A percentile compares a stretch with the other conserved stretches of the same genome.
Evolutionary conservation across 2,329 filamentous ascomycete genomes (phyloP).

Genomic region (Aspergillus japonicus): DNA sequence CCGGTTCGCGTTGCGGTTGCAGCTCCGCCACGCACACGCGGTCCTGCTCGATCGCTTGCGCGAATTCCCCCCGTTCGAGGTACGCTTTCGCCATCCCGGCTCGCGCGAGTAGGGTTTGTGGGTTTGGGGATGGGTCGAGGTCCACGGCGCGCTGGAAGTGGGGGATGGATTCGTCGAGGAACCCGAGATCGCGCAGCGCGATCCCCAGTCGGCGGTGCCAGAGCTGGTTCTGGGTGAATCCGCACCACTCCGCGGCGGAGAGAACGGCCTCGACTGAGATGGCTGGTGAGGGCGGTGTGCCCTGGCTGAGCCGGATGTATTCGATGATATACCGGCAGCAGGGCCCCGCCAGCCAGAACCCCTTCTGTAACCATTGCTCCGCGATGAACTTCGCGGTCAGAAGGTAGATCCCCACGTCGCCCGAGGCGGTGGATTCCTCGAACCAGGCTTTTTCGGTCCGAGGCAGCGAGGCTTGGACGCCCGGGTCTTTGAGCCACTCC

Average conservation of each 20-base stretch:
- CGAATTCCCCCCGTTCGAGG: background rate
- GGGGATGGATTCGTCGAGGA: slow-evolving; percentile 1
- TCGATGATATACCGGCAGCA: background rate
- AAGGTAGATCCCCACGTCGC: too few relatives aligned
- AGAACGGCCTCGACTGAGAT: slow-evolving; percentile 4
- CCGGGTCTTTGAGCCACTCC: too few relatives aligned
- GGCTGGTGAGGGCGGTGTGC: too few relatives aligned
- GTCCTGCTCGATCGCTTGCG: slow-evolving; percentile 22
- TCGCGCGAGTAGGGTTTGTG: background rate
- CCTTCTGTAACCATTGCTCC: too few relatives aligned
- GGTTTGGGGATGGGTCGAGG: background rate
- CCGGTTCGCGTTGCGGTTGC: slow-evolving; percentile 14
- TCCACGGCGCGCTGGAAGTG: slow-evolving; percentile 6
- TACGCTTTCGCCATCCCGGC: slow-evolving; percentile 5
- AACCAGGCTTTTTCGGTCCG: too few relatives aligned
- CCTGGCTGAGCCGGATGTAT: background rate
- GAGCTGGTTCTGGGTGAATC: background rate
- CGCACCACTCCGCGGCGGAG: slow-evolving; percentile 7
- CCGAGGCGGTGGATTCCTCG: too few relatives aligned
- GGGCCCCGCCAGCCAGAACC: background rate
- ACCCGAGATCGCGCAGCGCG: background rate
- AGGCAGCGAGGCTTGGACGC: too few relatives aligned
- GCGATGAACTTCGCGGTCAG: too few relatives aligned
- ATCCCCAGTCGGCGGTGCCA: slow-evolving; percentile 9
- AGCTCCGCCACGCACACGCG: slow-evolving; percentile 13